phyloP scores from a whole-genome alignment of 2,329 filamentous ascomycete genomes.

The Tolypocladium ophioglossoides region DNA sequence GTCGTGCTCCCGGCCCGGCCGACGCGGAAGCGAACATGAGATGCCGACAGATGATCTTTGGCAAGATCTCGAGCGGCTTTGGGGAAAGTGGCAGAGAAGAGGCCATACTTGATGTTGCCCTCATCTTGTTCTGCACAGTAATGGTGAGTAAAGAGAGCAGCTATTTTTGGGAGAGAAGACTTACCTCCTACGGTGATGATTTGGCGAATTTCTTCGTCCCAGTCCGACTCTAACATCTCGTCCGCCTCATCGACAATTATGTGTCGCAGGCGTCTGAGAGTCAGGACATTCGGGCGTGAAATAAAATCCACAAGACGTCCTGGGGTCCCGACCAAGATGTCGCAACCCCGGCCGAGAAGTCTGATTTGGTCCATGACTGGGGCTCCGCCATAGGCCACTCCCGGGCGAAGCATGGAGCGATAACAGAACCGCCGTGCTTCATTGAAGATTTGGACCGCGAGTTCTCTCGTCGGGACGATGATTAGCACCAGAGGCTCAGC shows the following conservation, averaged over 20 bases:
- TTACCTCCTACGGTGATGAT: slow-evolving; percentile 75
- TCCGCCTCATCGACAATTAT: slow-evolving; percentile 89
- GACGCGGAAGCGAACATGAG: slow-evolving; percentile 72
- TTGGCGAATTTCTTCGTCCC: slow-evolving; percentile 63
- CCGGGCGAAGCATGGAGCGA: slow-evolving; percentile 85
- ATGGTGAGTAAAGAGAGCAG: not conserved
- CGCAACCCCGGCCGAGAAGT: slow-evolving; percentile 74
- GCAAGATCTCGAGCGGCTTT: slow-evolving; percentile 68
- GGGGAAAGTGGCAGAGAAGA: slow-evolving; percentile 94
- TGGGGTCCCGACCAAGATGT: slow-evolving; percentile 79
- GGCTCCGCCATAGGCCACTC: slow-evolving; percentile 78
- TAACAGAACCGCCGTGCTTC: slow-evolving; percentile 91
- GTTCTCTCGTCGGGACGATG: slow-evolving; percentile 76
- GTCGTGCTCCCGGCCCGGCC: slow-evolving; percentile 80
- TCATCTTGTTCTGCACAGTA: slow-evolving; percentile 56
- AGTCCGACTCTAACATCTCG: slow-evolving; percentile 74
- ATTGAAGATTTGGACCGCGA: slow-evolving; percentile 91
- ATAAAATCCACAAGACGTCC: slow-evolving; percentile 83
- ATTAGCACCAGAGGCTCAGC: slow-evolving; percentile 86
- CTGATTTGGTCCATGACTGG: slow-evolving; percentile 58
- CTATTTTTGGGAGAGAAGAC: slow-evolving; percentile 14
- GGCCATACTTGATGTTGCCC: slow-evolving; percentile 57
- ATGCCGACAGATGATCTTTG: slow-evolving; percentile 59
- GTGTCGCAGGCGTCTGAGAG: slow-evolving; percentile 66
- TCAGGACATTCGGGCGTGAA: slow-evolving; percentile 55